phyloP scores from a whole-genome alignment of 176 grass and related monocot genomes.

The Alopecurus myosuroides region DNA sequence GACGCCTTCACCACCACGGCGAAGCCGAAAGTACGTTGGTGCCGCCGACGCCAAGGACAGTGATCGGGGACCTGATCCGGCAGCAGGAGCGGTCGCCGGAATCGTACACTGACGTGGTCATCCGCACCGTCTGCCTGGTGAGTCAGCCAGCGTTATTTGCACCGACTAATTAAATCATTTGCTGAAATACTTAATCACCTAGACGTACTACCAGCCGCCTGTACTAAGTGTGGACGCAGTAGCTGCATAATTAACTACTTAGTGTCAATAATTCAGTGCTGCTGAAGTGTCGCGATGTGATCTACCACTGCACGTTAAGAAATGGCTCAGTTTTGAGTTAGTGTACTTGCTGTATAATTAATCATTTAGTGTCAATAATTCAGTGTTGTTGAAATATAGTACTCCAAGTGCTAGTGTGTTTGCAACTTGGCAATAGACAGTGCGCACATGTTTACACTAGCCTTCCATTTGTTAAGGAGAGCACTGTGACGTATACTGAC shows the following conservation, averaged over 20 bases:
- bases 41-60: constrained; percentile 26
- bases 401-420: not conserved
- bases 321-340: not conserved
- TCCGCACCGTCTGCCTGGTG: constrained; percentile 57
- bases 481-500: constrained; percentile 14
- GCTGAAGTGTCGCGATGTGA: not conserved
- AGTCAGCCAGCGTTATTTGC: not conserved
- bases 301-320: not conserved
- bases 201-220: not conserved
- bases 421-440: not conserved
- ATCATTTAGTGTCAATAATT: too few relatives aligned
- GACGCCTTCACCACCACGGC: not conserved
- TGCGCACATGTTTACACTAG: not conserved
- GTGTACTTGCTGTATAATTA: too few relatives aligned
- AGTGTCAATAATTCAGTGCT: constrained; percentile 9
- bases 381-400: too few relatives aligned
- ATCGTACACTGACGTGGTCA: constrained; percentile 43
- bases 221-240: not conserved
- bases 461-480: not conserved
- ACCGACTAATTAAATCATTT: not conserved
- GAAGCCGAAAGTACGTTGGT: not conserved
- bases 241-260: not conserved
- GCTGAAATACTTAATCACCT: not conserved
- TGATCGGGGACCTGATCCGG: constrained; percentile 49
- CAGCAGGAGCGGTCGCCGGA: constrained; percentile 43